phyloP scores from a whole-genome alignment of 1,284 basidiomycete genomes.

The Trametes polyzona region DNA sequence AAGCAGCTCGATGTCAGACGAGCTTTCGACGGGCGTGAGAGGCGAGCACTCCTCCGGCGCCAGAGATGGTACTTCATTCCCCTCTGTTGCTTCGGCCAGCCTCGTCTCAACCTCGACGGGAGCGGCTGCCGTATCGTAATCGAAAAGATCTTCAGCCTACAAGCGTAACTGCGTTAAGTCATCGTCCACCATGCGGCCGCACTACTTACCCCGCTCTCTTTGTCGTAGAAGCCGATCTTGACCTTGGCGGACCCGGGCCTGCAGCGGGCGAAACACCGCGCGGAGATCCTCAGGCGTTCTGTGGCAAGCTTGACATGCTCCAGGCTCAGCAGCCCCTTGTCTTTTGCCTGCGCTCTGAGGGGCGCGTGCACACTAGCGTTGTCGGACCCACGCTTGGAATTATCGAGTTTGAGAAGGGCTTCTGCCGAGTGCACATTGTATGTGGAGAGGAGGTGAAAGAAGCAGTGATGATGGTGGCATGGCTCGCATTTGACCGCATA shows the following conservation, averaged over 20 bases:
- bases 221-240: slow-evolving; percentile 25
- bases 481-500: slow-evolving; percentile 43
- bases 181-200: background rate
- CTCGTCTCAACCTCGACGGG: background rate
- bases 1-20: background rate
- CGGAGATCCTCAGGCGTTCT: slow-evolving; percentile 42
- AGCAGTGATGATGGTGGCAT: slow-evolving; percentile 58
- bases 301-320: slow-evolving; percentile 38
- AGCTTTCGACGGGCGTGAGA: slow-evolving; percentile 4
- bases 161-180: background rate
- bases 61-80: background rate
- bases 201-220: slow-evolving; percentile 3
- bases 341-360: slow-evolving; percentile 21
- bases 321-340: slow-evolving; percentile 40
- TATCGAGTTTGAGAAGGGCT: slow-evolving; percentile 43
- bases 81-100: background rate
- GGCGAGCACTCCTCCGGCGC: background rate
- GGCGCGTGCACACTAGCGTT: slow-evolving; percentile 6
- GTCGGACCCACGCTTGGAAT: slow-evolving; percentile 48
- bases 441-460: slow-evolving; percentile 51
- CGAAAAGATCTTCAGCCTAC: background rate
- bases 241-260: slow-evolving; percentile 28
- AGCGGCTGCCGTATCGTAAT: background rate
- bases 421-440: slow-evolving; percentile 56
- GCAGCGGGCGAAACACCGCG: slow-evolving; percentile 47